Base-by-base conservation (phyloP, 108 stramenopile species). In the Cyclotella baltica region DNA sequence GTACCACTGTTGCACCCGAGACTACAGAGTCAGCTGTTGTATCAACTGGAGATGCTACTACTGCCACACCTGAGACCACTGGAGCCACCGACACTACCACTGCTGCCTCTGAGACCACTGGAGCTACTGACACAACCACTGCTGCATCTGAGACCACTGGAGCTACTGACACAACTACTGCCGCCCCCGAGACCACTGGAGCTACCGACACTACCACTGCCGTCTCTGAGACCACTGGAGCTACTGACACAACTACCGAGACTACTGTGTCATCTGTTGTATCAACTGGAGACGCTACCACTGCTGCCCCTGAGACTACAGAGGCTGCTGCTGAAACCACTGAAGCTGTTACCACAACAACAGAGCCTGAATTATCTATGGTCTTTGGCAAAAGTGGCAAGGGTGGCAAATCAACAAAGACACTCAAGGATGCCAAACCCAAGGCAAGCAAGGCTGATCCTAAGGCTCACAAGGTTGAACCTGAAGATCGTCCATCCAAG, bases 401-500 rank as follows among this genome's bases (percentile, higher is more conserved):
- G 10, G 31, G 25, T 2, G 55, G 20, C 20, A 56, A 56, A 56
- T 22, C 55, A 4, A 25, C 61, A 19, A 65, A 65, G 27, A 65
- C 64, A 46, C 64, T 65, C 46, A 65, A 65, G 64, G 64, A 65
- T 20, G 38, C 30, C 51, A 51, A 68, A 68, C 34, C 67, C 51
- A 68, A 68, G 36, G n/a, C 67, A 31, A 35, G 35, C 67, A 68
- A 68, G 36, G 48, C 67, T 19, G 67, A 52, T 33, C 67, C 67
- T 19, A 68, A 68, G 67, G 67, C 67, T 33, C 30, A 25, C 33
- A 68, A 68, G 51, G 30, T 68, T 34, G 8, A 28, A 30, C 27
- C 67, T 19, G 43, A 65, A 65, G 61, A 62, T 62, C 61, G 35
- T 47, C 64, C 64, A 22, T 9, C 50, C 33, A 68, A 68, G 36